Evolutionary conservation across 495 filamentous ascomycete species (phyloP).

Genomic region (Aspergillus wentii): DNA sequence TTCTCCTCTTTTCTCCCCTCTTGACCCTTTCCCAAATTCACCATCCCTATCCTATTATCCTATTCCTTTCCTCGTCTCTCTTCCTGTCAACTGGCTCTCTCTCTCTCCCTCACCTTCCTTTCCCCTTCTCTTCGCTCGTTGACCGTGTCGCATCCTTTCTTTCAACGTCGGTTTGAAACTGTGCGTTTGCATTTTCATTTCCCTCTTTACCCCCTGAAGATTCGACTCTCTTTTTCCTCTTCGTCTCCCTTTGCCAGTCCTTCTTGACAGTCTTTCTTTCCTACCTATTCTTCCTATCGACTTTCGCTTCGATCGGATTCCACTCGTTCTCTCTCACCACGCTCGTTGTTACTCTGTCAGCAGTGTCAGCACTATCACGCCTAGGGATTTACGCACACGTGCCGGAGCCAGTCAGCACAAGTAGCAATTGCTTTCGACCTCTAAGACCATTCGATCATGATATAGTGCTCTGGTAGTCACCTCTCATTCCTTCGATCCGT

Average conservation of each 20-base stretch:
- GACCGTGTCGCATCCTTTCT: constrained; percentile 7
- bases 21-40: background rate
- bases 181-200: constrained; percentile 12
- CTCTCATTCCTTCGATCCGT: constrained; percentile 19
- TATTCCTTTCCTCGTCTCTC: background rate
- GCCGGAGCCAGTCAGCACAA: no score
- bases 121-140: background rate
- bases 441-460: constrained; percentile 24
- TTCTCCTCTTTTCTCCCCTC: background rate
- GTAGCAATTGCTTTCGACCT: constrained; percentile 10
- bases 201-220: constrained; percentile 10
- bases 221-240: constrained; percentile 10
- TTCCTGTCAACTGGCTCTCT: background rate
- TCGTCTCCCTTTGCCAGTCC: no score
- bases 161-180: constrained; percentile 22
- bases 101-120: background rate
- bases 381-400: no score
- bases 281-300: no score
- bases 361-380: no score
- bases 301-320: no score
- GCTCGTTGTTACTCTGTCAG: no score
- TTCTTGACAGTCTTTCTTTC: no score
- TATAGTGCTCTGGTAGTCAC: constrained; percentile 43
- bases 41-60: background rate
- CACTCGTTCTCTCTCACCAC: no score